Percentiles rank a stretch among this genome's conserved stretches.
phyloP scores from a whole-genome alignment of 257 asterid genomes.

The Fraxinus excelsior region DNA sequence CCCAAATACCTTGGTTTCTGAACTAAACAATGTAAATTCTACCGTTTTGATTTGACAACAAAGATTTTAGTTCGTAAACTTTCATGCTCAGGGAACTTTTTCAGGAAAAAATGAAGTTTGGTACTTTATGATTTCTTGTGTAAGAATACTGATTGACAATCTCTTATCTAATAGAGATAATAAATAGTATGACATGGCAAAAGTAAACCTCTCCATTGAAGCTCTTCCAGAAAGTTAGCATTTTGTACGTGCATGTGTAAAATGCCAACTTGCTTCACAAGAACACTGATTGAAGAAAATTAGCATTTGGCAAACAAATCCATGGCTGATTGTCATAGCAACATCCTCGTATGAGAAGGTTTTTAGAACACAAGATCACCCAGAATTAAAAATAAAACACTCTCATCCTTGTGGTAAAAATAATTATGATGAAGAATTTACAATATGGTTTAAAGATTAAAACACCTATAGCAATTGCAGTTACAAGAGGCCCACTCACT shows the following conservation, averaged over 20 bases:
- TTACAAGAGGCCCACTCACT: conserved; percentile 60
- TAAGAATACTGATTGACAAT: background rate
- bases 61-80: background rate
- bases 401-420: conserved; percentile 10
- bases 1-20: background rate
- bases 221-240: conserved; percentile 10
- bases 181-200: background rate
- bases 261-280: conserved; percentile 14
- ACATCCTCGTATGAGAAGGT: conserved; percentile 19
- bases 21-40: background rate
- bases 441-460: conserved; percentile 13
- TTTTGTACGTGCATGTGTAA: background rate
- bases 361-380: conserved; percentile 1
- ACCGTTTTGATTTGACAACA: background rate
- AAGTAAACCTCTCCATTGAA: conserved; percentile 3
- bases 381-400: background rate
- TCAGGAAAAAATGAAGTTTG: background rate
- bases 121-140: background rate
- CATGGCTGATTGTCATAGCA: conserved; percentile 18
- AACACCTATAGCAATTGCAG: conserved; percentile 19
- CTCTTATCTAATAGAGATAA: background rate
- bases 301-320: conserved; percentile 15
- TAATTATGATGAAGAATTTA: conserved; percentile 21
- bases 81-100: background rate
- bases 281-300: conserved; percentile 16